Base-by-base conservation (phyloP, 1,284 basidiomycete genomes). In the Sporisorium reilianum region DNA sequence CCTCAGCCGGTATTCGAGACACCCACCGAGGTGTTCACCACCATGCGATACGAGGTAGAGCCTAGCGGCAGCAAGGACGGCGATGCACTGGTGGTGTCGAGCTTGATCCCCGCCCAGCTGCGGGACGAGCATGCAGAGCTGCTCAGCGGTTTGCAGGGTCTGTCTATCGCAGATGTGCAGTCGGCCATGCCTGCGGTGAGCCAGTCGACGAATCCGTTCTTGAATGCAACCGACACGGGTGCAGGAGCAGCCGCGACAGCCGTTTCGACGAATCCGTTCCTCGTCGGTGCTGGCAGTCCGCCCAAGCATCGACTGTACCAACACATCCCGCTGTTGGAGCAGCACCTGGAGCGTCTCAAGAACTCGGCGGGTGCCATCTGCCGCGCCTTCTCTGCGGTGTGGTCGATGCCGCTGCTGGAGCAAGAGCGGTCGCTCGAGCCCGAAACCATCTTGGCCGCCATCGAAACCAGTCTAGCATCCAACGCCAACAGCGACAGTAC, bases 21-120 rank as follows among this genome's bases (percentile, higher is more conserved):
- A 30, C 73, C 73, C 1, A 64, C 54, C 23, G 73, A 75, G 55
- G 73, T 75, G 25, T 75, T 75, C 25, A 75, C 73, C 46, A 75
- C 73, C 20, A 70, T 75, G 73, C 67, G 73, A 20, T 75, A 71
- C 51, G 55, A 67, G 28, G 34, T 23, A 3, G 50, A 56, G 12
- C 45, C 67, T 12, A 42, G 25, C 11, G 8, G 30, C 11, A 40
- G 30, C 11, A 40, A 38, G 3, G 56, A 46, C 0, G 53, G 45
- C 2, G 67, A 75, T 55, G 60, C 63, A 12, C 36, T 75, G 40
- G 61, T 71, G 32, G 38, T 64, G 22, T 54, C 64, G 49, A 67
- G 53, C 38, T 50, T 75, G 30, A 44, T 70, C 5, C 63, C 72
- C 1, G 28, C 56, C 16, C 34, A 18, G 9, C 22, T 69, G 44